Percentiles rank a stretch among this genome's conserved stretches.
Evolutionary conservation across 2,329 filamentous ascomycete genomes (phyloP).

Genomic region (Rhynchosporium agropyri): DNA sequence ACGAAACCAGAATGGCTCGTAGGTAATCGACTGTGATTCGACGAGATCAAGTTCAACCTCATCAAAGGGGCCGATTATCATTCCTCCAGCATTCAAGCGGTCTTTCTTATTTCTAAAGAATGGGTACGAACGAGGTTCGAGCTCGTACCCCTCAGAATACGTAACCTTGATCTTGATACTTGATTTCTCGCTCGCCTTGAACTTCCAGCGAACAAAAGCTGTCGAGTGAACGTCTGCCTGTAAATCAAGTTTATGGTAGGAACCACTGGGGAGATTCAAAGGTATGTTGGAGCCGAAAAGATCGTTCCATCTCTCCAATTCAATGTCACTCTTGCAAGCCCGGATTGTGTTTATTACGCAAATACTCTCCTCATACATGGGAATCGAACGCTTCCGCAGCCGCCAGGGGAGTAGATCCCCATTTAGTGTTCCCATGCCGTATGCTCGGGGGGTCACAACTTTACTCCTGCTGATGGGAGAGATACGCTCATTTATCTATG

Average conservation of each 20-base stretch:
- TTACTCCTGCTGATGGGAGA: not conserved
- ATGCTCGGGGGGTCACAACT: slow-evolving; percentile 25
- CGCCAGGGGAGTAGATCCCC: slow-evolving; percentile 47
- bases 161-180: slow-evolving; percentile 32
- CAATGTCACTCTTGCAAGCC: slow-evolving; percentile 31
- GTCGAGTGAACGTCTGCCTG: slow-evolving; percentile 40
- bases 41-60: slow-evolving; percentile 40
- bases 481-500: slow-evolving; percentile 37
- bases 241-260: slow-evolving; percentile 36
- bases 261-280: slow-evolving; percentile 24
- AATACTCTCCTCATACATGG: slow-evolving; percentile 30
- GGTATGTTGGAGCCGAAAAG: slow-evolving; percentile 22
- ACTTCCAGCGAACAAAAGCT: slow-evolving; percentile 36
- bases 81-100: slow-evolving; percentile 41
- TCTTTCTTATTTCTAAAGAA: slow-evolving; percentile 46
- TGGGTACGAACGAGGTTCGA: slow-evolving; percentile 44
- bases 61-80: slow-evolving; percentile 46
- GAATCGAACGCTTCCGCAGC: slow-evolving; percentile 45
- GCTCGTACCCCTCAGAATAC: slow-evolving; percentile 44
- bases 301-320: slow-evolving; percentile 25
- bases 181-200: slow-evolving; percentile 18
- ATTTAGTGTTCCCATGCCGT: slow-evolving; percentile 43
- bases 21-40: slow-evolving; percentile 24
- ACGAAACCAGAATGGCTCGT: slow-evolving; percentile 48
- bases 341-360: slow-evolving; percentile 8